Evolutionary conservation across 2,329 filamentous ascomycete genomes (phyloP), one percentile per base, ranked within the genome.

Genomic region (Cucurbitaria berberidis): DNA sequence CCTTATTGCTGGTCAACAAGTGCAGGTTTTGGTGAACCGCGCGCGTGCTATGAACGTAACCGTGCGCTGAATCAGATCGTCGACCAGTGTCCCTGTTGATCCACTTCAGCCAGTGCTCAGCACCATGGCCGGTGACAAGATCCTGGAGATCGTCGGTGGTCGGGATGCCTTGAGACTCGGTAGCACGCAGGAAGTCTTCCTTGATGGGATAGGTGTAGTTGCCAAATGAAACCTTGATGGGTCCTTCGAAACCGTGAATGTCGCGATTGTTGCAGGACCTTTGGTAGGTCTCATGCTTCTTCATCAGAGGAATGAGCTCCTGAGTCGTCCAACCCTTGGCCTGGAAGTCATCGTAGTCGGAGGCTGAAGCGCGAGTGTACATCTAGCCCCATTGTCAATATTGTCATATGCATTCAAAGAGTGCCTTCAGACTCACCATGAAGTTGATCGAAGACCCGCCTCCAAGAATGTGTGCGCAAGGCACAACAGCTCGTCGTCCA

Each of bases 61-160:
- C 89, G 66, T 91, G 89, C 6, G 89, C 89, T 48, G 86, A 88
- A 75, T 93, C 89, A 54, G 86, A 89, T 52, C 89, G 87, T 45
- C 89, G 85, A 39, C 89, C 89, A 67, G 83, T 85, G 73, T 85
- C 73, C 15, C 72, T 83, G 67, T 93, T 92, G 75, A 93, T 92
- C 89, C 89, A 93, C 76, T 93, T 92, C 50, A 93, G 78, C 89
- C 89, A 93, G 60, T 92, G 89, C 76, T 92, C 89, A 40, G 89
- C 89, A 57, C 89, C 89, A 40, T 83, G 81, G 71, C 77, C 87
- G 1, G 87, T 89, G 24, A 77, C 78, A 46, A 92, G 77, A 65
- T 93, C 89, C 70, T 93, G 86, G 3, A 91, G 80, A 69, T 93
- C 89, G 68, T 93, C 89, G 11, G 89, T 90, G 11, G 85, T 80